Evolutionary conservation across 1,284 basidiomycete species (phyloP), one percentile per base, ranked within the genome.

Genomic region (Sparassis latifolia): DNA sequence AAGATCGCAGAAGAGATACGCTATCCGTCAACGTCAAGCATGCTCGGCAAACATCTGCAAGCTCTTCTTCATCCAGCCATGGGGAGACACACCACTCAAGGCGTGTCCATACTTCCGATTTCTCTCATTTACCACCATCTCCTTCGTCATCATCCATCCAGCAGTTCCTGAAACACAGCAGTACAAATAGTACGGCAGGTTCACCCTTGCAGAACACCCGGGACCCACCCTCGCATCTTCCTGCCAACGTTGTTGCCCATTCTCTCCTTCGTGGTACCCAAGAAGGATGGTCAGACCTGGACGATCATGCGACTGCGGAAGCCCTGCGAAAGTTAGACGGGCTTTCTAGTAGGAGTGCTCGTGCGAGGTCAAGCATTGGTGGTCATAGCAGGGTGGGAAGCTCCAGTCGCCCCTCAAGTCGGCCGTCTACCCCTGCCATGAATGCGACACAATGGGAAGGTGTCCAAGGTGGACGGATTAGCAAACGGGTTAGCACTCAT

Each of bases 311-410:
- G 12, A 95, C 96, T 2, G 88, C 84, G 3, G 93, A 97, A 63
- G 92, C 92, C 3, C 75, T 99, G 45, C 82, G 95, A 49, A 97
- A 97, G 69, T 72, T 99, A 29, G 97, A 99, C 62, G 96, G 96
- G 1, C 68, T 98, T 10, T 82, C 84, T 3, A 83, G 81, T 4
- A 92, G 89, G 58, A 84, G 77, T 39, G 79, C 84, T 20, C 78
- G 81, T 53, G 63, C 63, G 44, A 62, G 81, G 42, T 65, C 84
- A 5, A 86, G 86, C 59, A 70, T 87, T 47, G 74, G 80, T 43
- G 81, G 82, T 54, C 76, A 86, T 53, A 80, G 79, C 54, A 76
- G 79, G 42, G 70, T 77, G 42, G 76, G 76, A 6, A 78, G 79
- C 60, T 73, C 79, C 39, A 91, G 88, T 64, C 82, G 89, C 42